Evolutionary conservation across 495 filamentous ascomycete genomes (phyloP).

Genomic region (Schizothecium vesticola): DNA sequence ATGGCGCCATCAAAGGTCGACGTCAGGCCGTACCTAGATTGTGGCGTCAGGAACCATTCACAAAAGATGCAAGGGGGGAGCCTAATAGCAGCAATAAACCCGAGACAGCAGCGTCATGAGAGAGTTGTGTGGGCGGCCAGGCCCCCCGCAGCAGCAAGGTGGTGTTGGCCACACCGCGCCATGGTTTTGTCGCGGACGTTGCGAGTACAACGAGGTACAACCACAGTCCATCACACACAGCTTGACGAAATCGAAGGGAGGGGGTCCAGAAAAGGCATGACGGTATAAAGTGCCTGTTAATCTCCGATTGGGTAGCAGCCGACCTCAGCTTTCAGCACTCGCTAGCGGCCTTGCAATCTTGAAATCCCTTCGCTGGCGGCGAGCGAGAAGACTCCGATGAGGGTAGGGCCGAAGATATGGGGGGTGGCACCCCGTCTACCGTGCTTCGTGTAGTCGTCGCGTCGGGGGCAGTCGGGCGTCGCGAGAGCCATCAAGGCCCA

Average conservation of each 20-base stretch:
- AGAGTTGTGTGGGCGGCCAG: background rate
- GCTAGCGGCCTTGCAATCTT: constrained; percentile 13
- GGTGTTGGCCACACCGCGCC: background rate
- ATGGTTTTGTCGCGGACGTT: background rate
- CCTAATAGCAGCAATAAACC: background rate
- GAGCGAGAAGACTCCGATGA: background rate
- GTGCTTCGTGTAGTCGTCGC: background rate
- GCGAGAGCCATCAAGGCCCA: background rate
- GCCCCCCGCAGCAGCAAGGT: background rate
- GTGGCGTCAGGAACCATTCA: background rate
- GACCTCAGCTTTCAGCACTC: constrained; percentile 2
- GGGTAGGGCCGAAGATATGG: background rate
- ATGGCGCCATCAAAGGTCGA: background rate
- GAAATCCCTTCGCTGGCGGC: background rate
- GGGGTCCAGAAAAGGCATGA: constrained; percentile 11
- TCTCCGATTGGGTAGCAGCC: constrained; percentile 21
- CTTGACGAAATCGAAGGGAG: background rate
- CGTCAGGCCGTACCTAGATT: background rate
- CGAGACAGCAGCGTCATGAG: background rate
- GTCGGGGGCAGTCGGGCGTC: background rate
- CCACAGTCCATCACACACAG: background rate
- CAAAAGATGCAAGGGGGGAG: background rate
- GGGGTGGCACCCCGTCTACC: background rate
- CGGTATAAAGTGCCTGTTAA: constrained; percentile 15
- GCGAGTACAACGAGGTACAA: background rate